These are phyloP conservation scores for Ascochyta pisi DNA, from an alignment of 2,329 filamentous ascomycete species.

Conservation along the genomic window DNA sequence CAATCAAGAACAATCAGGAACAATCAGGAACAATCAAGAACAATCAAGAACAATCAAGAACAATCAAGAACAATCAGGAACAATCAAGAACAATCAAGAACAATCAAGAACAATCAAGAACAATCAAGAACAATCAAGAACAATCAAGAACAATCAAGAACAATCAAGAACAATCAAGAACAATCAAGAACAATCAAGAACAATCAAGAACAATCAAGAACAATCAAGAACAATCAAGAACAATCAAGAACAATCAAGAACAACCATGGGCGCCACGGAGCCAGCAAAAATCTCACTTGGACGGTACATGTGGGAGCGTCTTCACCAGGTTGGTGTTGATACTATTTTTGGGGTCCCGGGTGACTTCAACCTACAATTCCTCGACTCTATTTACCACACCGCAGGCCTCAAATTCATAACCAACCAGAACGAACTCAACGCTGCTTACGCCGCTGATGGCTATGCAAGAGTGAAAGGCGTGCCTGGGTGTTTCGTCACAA, in stretches of 20 bases:
- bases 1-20: too few relatives aligned
- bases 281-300: slow-evolving; percentile 49
- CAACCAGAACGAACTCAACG: slow-evolving; percentile 66
- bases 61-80: neutral
- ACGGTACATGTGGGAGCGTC: slow-evolving; percentile 52
- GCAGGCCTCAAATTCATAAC: slow-evolving; percentile 55
- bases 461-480: slow-evolving; percentile 63
- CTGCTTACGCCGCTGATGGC: slow-evolving; percentile 64
- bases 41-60: too few relatives aligned
- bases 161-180: too few relatives aligned
- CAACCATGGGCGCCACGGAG: slow-evolving; percentile 18
- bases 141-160: too few relatives aligned
- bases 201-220: too few relatives aligned
- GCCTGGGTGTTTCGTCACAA: slow-evolving; percentile 60
- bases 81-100: neutral
- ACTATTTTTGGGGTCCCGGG: slow-evolving; percentile 55
- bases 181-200: too few relatives aligned
- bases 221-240: too few relatives aligned
- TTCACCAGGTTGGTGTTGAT: slow-evolving; percentile 51
- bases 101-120: too few relatives aligned
- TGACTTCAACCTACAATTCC: slow-evolving; percentile 56
- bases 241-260: neutral
- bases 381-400: slow-evolving; percentile 53
- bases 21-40: too few relatives aligned
- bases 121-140: too few relatives aligned